phyloP scores from a whole-genome alignment of 306 rosid species.

The Rosa persica region DNA sequence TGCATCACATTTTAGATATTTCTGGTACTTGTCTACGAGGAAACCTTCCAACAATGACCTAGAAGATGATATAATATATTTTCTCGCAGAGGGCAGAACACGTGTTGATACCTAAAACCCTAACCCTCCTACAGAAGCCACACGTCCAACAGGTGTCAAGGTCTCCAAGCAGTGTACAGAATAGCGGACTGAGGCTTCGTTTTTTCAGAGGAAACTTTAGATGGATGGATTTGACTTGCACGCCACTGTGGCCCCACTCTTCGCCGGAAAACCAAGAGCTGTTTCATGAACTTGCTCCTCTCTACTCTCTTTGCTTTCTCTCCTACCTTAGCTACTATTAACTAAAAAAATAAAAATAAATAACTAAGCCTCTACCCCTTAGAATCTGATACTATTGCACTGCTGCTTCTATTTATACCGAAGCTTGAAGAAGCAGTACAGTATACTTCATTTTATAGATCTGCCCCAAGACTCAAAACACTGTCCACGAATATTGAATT shows the following conservation, averaged over 20 bases:
- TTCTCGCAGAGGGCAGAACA: constrained; percentile 5
- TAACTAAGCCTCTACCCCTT: background rate
- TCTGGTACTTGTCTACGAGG: background rate
- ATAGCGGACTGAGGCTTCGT: background rate
- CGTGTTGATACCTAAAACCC: constrained; percentile 37
- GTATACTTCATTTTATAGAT: background rate
- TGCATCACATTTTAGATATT: background rate
- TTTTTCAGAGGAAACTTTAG: constrained; percentile 2
- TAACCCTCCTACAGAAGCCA: constrained; percentile 29
- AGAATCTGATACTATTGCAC: background rate
- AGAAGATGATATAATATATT: background rate
- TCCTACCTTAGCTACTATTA: background rate
- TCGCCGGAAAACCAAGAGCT: background rate
- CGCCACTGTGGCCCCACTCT: constrained; percentile 1
- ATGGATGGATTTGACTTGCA: constrained; percentile 13
- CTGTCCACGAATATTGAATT: background rate
- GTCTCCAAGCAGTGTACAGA: background rate
- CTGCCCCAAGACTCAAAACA: background rate
- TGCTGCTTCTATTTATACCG: background rate
- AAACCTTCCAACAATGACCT: background rate
- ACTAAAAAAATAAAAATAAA: background rate
- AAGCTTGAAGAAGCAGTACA: constrained; percentile 7
- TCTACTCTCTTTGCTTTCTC: background rate
- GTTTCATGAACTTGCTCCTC: background rate
- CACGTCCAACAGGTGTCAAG: constrained; percentile 54